Evolutionary conservation across 2,329 filamentous ascomycete species (phyloP), one percentile per base, ranked within the genome.

Genomic region (Pleoardoris graminearum): DNA sequence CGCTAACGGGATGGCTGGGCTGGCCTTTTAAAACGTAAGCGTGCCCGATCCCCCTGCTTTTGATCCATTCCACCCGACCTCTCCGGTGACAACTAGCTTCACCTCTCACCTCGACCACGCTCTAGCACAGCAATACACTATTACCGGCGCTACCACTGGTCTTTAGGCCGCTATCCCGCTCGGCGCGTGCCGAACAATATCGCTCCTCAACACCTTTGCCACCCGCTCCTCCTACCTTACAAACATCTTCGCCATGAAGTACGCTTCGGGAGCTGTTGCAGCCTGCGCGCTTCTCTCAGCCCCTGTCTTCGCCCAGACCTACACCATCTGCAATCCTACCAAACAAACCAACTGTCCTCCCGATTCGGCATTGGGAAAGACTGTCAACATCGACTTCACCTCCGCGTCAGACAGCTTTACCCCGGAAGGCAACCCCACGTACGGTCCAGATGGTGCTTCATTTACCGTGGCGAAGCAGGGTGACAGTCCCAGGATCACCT

Each of bases 371-470:
- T 83, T 97, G 3, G 91, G 90, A 51, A 89, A 85, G 78, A 83
- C 89, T n/a, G 86, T 92, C 64, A 82, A 84, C 57, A 86, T 94
- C 74, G 90, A 97, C 77, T 96, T 97, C 75, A 87, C 84, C 29
- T 78, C 88, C 56, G 75, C 79, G 25, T 92, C 94, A 43, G 85
- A 89, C 73, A 88, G 89, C 39, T 97, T 97, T 75, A 85, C 82
- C 2, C 75, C 86, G 4, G 82, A 84, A 58, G 88, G 89, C 48
- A 81, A 79, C 16, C 85, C 90, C 3, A 85, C 85, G 1, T 97
- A 96, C 77, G 83, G 81, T 70, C 79, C 80, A 51, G 83, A 92
- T 69, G 94, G 94, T 53, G 92, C 83, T 22, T 84, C 83, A 14
- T 95, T 99, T 72, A 91, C 90, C 22, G 87, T 99, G 47, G 76